Evolutionary conservation across 768 basidiomycete species (phyloP).

Genomic region (Pleurotus tuber-regium): DNA sequence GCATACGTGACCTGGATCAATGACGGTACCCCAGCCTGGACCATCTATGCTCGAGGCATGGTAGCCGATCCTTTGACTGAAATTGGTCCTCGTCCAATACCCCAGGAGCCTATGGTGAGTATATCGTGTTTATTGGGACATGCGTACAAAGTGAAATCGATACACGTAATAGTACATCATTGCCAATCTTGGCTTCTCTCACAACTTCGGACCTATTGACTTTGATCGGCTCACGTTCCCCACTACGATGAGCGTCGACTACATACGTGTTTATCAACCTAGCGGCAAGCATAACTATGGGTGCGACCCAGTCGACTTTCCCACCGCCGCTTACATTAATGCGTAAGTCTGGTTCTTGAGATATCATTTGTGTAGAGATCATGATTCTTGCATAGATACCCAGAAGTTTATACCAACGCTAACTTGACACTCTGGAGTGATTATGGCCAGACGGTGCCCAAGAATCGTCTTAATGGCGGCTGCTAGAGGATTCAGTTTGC

Average conservation of each 20-base stretch:
- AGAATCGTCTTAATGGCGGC: constrained; percentile 29
- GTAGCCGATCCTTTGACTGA: constrained; percentile 48
- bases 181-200: constrained; percentile 67
- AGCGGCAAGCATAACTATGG: constrained; percentile 49
- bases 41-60: constrained; percentile 45
- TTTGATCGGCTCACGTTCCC: constrained; percentile 52
- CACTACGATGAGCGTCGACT: constrained; percentile 71
- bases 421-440: constrained; percentile 38
- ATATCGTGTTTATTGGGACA: no score
- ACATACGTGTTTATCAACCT: constrained; percentile 73
- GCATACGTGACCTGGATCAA: constrained; percentile 73
- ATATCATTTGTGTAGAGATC: not conserved
- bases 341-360: constrained; percentile 32
- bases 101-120: constrained; percentile 71
- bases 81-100: constrained; percentile 55
- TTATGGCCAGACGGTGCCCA: constrained; percentile 36
- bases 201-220: constrained; percentile 67
- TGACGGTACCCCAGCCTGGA: constrained; percentile 54
- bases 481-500: constrained; percentile 10
- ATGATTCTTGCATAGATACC: constrained; percentile 24
- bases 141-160: no score
- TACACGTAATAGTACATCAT: constrained; percentile 61
- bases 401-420: constrained; percentile 38
- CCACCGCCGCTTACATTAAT: constrained; percentile 76
- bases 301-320: constrained; percentile 70